A percentile compares a stretch with the other conserved stretches of the same genome.
These are phyloP conservation scores for Pelargonium citronellum DNA, from an alignment of 441 rosid genomes.

Conservation along the genomic window DNA sequence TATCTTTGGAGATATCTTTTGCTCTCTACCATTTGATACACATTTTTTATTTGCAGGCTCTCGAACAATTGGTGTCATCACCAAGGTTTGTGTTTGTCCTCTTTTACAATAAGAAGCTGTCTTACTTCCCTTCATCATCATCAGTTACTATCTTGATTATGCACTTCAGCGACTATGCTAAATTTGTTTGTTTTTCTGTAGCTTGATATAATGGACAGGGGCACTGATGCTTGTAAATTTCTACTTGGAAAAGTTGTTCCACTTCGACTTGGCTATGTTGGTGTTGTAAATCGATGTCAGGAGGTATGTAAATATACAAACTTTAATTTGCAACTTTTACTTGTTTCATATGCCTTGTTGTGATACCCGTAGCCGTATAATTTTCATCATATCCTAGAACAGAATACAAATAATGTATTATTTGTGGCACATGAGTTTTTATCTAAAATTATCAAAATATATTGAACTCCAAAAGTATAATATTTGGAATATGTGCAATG, in stretches of 20 bases:
- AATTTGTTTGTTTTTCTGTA: neutral
- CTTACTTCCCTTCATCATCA: neutral
- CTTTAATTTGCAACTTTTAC: neutral
- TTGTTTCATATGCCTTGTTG: neutral
- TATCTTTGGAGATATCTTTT: neutral
- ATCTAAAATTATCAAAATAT: too few relatives aligned
- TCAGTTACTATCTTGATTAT: neutral
- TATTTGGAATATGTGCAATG: too few relatives aligned
- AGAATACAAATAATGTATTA: too few relatives aligned
- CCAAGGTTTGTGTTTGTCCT: slow-evolving; percentile 6
- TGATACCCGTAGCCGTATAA: neutral
- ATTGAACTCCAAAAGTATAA: too few relatives aligned
- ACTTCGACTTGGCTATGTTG: slow-evolving; percentile 1
- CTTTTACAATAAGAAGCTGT: neutral
- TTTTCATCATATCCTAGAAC: too few relatives aligned
- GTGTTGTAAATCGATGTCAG: slow-evolving; percentile 10
- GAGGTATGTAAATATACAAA: neutral
- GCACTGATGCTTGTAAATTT: slow-evolving; percentile 4
- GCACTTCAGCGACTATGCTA: neutral
- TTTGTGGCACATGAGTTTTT: too few relatives aligned
- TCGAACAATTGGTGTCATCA: slow-evolving; percentile 8
- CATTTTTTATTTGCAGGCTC: neutral
- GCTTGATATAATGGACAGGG: slow-evolving; percentile 9
- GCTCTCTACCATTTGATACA: neutral
- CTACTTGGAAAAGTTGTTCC: slow-evolving; percentile 7